Evolutionary conservation across 2,329 filamentous ascomycete genomes (phyloP), one percentile per base, ranked within the genome.

Genomic region (Penicillium sp.): DNA sequence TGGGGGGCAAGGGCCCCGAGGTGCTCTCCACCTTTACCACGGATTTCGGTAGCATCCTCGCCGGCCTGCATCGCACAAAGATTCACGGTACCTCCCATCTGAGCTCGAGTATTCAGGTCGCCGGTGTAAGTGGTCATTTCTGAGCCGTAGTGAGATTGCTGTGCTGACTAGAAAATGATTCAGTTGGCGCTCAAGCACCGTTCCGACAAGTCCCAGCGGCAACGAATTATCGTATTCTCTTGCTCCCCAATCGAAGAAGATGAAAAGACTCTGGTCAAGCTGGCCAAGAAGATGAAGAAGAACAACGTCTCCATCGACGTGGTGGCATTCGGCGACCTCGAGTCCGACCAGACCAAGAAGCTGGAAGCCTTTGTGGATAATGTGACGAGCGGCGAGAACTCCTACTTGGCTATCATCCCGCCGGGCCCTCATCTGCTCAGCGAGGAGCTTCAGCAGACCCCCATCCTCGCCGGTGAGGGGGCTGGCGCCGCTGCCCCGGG

Each of bases 271-370:
- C 82, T 98, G 44, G 81, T 91, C 55, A 88, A 89, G 67, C 81
- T 98, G 27, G 91, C 93, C 39, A 95, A 93, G 78, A 95, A 93
- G 77, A 95, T 97, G 90, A 97, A 97, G 83, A 98, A 98, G 81
- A 87, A 86, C 72, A 92, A 88, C 66, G 88, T 95, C 53, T 88
- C 86, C 54, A 88, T 98, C 66, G 93, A 98, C 72, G 92, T 98
- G 66, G 82, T 98, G 54, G 83, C 92, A 41, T 98, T 98, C 64
- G 93, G 93, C 60, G 92, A 98, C 63, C 81, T 95, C 46, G 89
- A 93, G 59, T 88, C 91, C 61, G 89, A 95, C 59, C 89, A 86
- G 55, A 88, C 87, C 47, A 83, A 88, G 69, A 97, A 97, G 77
- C 83, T 98, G 46, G 84, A 89, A 66, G 86, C 88, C 25, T 98